Conservation (phyloP, 2,329 filamentous ascomycete species). For the Pseudopyrenochaeta lycopersici region DNA sequence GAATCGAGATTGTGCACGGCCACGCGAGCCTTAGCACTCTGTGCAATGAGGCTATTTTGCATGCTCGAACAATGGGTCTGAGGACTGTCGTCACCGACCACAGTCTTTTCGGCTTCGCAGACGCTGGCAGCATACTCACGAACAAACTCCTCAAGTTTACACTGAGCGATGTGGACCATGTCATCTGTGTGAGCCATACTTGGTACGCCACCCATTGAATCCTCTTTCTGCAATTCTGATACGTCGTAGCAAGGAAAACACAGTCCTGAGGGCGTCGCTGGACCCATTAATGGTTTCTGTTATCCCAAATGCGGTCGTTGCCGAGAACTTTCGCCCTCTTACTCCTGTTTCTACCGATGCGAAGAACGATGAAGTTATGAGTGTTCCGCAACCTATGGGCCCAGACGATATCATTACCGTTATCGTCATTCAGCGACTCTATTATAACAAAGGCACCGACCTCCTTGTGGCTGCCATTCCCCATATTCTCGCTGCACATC, state of each 20-base stretch:
- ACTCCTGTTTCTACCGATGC: slow-evolving; percentile 48
- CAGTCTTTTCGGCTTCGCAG: slow-evolving; percentile 95
- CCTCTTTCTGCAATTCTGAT: slow-evolving; percentile 21
- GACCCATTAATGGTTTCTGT: slow-evolving; percentile 98
- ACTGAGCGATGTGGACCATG: slow-evolving; percentile 95
- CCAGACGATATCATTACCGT: slow-evolving; percentile 92
- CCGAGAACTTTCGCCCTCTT: slow-evolving; percentile 89
- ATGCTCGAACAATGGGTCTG: slow-evolving; percentile 94
- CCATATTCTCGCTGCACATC: slow-evolving; percentile 85
- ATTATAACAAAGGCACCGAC: slow-evolving; percentile 99
- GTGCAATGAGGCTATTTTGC: slow-evolving; percentile 93
- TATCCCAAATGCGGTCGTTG: slow-evolving; percentile 96
- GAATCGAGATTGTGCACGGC: slow-evolving; percentile 97
- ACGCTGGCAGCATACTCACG: slow-evolving; percentile 92
- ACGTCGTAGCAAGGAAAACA: slow-evolving; percentile 86
- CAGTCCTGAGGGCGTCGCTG: slow-evolving; percentile 89
- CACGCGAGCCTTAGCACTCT: slow-evolving; percentile 92
- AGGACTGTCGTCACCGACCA: slow-evolving; percentile 98
- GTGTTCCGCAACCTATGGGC: slow-evolving; percentile 73
- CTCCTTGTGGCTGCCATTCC: slow-evolving; percentile 96
- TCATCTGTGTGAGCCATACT: slow-evolving; percentile 97
- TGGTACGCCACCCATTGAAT: slow-evolving; percentile 67
- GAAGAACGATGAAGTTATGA: slow-evolving; percentile 49
- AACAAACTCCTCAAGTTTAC: slow-evolving; percentile 98
- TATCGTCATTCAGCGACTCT: slow-evolving; percentile 94